Evolutionary conservation across 1,284 basidiomycete genomes (phyloP).

Genomic region (Rhodotorula sp.): DNA sequence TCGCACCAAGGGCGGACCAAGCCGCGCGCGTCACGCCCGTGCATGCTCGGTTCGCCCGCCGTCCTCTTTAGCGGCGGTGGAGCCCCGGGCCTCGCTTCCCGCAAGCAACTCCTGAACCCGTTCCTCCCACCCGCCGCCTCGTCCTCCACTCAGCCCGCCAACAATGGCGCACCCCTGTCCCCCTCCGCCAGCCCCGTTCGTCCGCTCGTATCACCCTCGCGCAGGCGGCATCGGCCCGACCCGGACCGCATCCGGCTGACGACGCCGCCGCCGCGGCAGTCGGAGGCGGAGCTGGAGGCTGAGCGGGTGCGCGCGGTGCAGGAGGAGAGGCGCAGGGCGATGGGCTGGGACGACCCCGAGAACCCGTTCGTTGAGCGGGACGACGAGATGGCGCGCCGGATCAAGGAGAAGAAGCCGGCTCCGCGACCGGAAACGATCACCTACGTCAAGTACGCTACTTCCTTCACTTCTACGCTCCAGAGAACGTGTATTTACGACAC

Average conservation of each 20-base stretch:
- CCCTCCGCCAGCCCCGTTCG: constrained; percentile 4
- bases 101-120: constrained; percentile 31
- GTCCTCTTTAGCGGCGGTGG: constrained; percentile 12
- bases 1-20: background rate
- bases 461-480: background rate
- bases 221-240: constrained; percentile 14
- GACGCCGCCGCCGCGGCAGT: constrained; percentile 2
- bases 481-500: background rate
- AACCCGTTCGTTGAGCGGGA: constrained; percentile 33
- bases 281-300: background rate
- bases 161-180: background rate
- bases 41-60: constrained; percentile 30
- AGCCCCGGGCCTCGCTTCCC: constrained; percentile 5
- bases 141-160: background rate
- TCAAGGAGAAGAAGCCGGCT: constrained; percentile 7
- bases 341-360: constrained; percentile 34
- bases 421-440: constrained; percentile 31
- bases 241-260: constrained; percentile 31
- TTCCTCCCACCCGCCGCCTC: constrained; percentile 23
- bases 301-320: background rate
- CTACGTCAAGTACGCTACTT: constrained; percentile 29
- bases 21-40: background rate
- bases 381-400: constrained; percentile 18
- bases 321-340: constrained; percentile 8
- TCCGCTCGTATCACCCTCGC: constrained; percentile 14